Evolutionary conservation across 2,329 filamentous ascomycete species (phyloP).

Genomic region (Arthroderma sp.): DNA sequence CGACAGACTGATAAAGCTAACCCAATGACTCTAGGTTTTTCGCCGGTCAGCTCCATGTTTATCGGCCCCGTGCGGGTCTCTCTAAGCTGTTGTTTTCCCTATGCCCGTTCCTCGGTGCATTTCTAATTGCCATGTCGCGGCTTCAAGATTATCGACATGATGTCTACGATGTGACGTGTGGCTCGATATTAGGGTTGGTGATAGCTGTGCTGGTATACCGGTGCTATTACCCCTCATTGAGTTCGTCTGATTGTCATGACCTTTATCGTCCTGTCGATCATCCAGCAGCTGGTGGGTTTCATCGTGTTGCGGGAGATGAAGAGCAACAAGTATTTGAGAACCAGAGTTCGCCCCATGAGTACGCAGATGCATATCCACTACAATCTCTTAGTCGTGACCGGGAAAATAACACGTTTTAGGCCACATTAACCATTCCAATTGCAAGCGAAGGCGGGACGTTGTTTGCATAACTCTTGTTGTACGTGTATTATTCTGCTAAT

Average conservation of each 20-base stretch:
- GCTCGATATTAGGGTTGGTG: slow-evolving; percentile 40
- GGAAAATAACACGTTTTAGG: no score
- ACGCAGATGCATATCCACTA: no score
- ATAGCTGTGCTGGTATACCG: slow-evolving; percentile 47
- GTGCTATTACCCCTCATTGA: slow-evolving; percentile 41
- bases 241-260: slow-evolving; percentile 6
- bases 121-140: slow-evolving; percentile 48
- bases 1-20: no score
- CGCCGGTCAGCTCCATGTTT: slow-evolving; percentile 44
- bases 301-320: slow-evolving; percentile 8
- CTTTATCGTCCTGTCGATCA: slow-evolving; percentile 7
- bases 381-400: no score
- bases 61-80: slow-evolving; percentile 46
- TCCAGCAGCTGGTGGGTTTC: slow-evolving; percentile 4
- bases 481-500: no score
- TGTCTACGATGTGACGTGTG: slow-evolving; percentile 48
- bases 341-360: background rate
- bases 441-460: no score
- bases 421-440: no score
- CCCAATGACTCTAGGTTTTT: slow-evolving; percentile 23
- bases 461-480: no score
- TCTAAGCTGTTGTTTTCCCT: slow-evolving; percentile 42
- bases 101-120: slow-evolving; percentile 42
- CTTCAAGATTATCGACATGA: slow-evolving; percentile 53
- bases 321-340: slow-evolving; percentile 7